Conservation (phyloP, 352 stramenopile species). For the Phytophthora brassicae region DNA sequence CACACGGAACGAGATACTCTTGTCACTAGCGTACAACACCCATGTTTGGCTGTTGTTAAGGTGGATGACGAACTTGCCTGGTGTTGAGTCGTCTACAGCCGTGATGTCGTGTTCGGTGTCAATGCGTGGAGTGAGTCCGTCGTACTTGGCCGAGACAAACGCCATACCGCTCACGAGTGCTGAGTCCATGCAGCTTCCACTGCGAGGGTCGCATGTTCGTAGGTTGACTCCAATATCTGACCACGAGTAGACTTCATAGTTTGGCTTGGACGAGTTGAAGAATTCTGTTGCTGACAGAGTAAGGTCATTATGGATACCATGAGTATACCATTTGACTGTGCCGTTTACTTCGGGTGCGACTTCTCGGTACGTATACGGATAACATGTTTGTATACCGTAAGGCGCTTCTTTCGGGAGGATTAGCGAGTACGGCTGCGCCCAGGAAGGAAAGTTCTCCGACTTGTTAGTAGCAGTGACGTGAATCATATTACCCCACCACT, state of each 20-base stretch:
- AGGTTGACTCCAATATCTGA: slow-evolving; percentile 62
- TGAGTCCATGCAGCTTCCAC: slow-evolving; percentile 51
- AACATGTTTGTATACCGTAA: slow-evolving; percentile 57
- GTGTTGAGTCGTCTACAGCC: slow-evolving; percentile 33
- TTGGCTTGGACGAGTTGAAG: slow-evolving; percentile 32
- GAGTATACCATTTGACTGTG: slow-evolving; percentile 60
- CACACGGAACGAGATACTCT: slow-evolving; percentile 41
- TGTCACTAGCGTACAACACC: slow-evolving; percentile 66
- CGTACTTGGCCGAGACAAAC: slow-evolving; percentile 67
- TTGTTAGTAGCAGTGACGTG: slow-evolving; percentile 47
- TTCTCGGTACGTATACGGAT: slow-evolving; percentile 62
- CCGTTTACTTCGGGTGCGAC: slow-evolving; percentile 44
- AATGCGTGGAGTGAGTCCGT: slow-evolving; percentile 53
- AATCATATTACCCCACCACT: slow-evolving; percentile 84
- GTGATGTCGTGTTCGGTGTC: slow-evolving; percentile 53
- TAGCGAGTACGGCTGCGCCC: slow-evolving; percentile 70
- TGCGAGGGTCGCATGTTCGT: slow-evolving; percentile 41
- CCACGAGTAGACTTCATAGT: slow-evolving; percentile 70
- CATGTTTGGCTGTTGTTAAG: slow-evolving; percentile 74
- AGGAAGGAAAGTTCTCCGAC: slow-evolving; percentile 50
- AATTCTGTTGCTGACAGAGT: slow-evolving; percentile 68
- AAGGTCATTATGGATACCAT: slow-evolving; percentile 67
- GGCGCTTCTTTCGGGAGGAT: slow-evolving; percentile 48
- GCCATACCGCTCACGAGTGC: slow-evolving; percentile 71
- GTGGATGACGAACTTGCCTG: slow-evolving; percentile 60